Evolutionary conservation across 2,329 filamentous ascomycete genomes (phyloP).

Genomic region (Dryadomyces quercus-mongolicae): DNA sequence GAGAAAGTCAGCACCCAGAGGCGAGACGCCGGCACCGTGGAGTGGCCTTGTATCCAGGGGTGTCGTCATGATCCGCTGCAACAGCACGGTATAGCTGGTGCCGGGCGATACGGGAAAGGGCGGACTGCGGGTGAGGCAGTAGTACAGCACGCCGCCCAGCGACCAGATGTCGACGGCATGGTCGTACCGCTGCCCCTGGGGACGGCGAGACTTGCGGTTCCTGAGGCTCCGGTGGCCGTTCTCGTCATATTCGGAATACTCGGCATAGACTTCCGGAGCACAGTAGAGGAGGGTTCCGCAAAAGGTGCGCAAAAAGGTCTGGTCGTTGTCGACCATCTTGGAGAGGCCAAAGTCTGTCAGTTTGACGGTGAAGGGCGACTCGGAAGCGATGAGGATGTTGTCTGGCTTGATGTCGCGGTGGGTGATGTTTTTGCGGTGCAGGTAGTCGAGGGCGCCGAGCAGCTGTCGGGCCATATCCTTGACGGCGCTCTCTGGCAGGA

Average conservation of each 20-base stretch:
- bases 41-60: constrained; percentile 57
- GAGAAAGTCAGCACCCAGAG: constrained; percentile 61
- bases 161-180: constrained; percentile 97
- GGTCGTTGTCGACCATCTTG: constrained; percentile 80
- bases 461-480: constrained; percentile 65
- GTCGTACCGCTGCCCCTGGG: constrained; percentile 58
- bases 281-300: constrained; percentile 94
- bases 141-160: constrained; percentile 83
- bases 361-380: constrained; percentile 70
- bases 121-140: constrained; percentile 63
- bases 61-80: constrained; percentile 76
- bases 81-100: constrained; percentile 64
- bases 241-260: constrained; percentile 56
- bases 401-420: constrained; percentile 99
- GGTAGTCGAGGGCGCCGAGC: constrained; percentile 69
- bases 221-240: constrained; percentile 50
- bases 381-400: constrained; percentile 76
- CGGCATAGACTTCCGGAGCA: constrained; percentile 88
- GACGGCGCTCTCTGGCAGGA: constrained; percentile 56
- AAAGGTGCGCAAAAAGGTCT: constrained; percentile 91
- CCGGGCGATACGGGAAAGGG: constrained; percentile 73
- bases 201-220: constrained; percentile 47
- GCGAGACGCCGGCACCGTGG: constrained; percentile 44
- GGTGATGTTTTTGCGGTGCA: constrained; percentile 81
- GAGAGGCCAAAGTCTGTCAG: constrained; percentile 94